Evolutionary conservation across 768 basidiomycete genomes (phyloP).

Genomic region (Kwoniella botswanensis): DNA sequence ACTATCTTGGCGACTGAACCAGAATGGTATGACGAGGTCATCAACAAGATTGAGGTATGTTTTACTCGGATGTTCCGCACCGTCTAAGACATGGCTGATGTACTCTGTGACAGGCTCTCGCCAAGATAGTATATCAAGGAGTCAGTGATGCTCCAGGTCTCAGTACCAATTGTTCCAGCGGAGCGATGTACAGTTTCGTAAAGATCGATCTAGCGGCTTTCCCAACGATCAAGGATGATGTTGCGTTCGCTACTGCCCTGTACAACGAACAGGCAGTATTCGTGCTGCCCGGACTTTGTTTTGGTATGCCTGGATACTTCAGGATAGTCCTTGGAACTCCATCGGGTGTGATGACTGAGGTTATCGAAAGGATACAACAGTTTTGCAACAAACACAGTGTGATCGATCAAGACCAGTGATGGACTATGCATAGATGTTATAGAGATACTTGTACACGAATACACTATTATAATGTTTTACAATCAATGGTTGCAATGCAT

Average conservation of each 20-base stretch:
- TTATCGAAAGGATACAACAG: constrained; percentile 41
- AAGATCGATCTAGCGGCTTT: constrained; percentile 39
- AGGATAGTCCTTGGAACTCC: constrained; percentile 51
- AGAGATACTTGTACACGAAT: neutral
- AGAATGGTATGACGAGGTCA: constrained; percentile 49
- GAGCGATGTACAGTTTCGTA: constrained; percentile 54
- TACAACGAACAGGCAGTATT: constrained; percentile 54
- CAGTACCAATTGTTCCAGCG: constrained; percentile 36
- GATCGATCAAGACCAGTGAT: neutral
- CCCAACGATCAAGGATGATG: constrained; percentile 45
- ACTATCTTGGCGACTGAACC: constrained; percentile 44
- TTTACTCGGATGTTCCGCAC: neutral
- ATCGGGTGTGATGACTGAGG: constrained; percentile 48
- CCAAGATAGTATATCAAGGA: constrained; percentile 37
- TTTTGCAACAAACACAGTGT: constrained; percentile 42
- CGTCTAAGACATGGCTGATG: neutral
- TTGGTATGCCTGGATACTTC: constrained; percentile 50
- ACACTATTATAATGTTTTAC: neutral
- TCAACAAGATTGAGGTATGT: constrained; percentile 48
- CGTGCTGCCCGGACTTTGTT: constrained; percentile 53
- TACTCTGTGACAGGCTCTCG: constrained; percentile 28
- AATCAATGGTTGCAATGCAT: neutral
- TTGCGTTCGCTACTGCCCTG: constrained; percentile 52
- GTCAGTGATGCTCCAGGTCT: constrained; percentile 46
- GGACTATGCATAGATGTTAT: neutral